These are phyloP conservation scores for Arthrobotrys musiformis DNA, from an alignment of 2,329 filamentous ascomycete species.

Conservation along the genomic window DNA sequence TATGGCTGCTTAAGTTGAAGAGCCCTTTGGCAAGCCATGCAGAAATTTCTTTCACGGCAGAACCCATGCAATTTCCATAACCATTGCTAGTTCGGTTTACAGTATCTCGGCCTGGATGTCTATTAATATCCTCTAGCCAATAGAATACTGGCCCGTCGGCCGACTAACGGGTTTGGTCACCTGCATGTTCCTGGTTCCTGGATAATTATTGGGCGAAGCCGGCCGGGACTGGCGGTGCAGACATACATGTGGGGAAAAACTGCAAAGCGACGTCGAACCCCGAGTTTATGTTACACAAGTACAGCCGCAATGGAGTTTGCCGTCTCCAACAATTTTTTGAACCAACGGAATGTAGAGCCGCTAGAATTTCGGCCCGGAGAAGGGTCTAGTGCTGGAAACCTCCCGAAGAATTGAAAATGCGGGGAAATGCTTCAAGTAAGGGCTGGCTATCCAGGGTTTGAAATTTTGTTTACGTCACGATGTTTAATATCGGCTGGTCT, in stretches of 20 bases:
- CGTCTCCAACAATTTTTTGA: neutral
- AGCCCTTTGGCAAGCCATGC: too few relatives aligned
- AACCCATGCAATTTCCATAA: too few relatives aligned
- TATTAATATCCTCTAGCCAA: neutral
- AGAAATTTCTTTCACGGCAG: too few relatives aligned
- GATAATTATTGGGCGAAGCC: neutral
- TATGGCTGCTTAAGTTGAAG: too few relatives aligned
- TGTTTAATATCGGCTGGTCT: neutral
- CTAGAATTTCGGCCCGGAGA: neutral
- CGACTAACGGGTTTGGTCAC: neutral
- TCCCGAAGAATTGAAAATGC: neutral
- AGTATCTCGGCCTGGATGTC: neutral
- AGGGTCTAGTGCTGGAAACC: neutral
- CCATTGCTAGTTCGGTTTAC: too few relatives aligned
- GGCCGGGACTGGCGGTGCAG: neutral
- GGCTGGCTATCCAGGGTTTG: neutral
- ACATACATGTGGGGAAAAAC: neutral
- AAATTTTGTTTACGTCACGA: conserved; percentile 3
- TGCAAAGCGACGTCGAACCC: conserved; percentile 19
- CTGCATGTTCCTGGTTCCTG: conserved; percentile 21
- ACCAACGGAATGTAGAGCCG: conserved; percentile 3
- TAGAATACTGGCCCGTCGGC: neutral
- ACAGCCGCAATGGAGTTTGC: conserved; percentile 15
- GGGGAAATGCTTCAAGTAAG: neutral
- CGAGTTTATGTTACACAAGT: neutral